These are phyloP conservation scores for Biscutella auriculata DNA, from an alignment of 441 rosid species.

Conservation along the genomic window DNA sequence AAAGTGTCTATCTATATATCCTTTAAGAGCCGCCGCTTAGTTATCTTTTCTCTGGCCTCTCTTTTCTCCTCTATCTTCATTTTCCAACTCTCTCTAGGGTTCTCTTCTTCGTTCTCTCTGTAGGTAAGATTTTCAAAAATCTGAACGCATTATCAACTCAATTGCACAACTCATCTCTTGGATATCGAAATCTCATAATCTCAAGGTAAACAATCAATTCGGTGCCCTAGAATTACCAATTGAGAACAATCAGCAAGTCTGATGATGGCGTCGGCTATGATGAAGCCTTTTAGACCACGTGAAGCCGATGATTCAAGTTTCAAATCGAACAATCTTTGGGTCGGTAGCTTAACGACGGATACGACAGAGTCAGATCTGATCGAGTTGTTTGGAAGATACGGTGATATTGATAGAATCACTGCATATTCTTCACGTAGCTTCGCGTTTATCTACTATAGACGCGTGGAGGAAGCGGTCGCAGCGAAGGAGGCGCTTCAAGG, in stretches of 20 bases:
- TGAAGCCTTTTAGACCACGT: constrained; percentile 24
- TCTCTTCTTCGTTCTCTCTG: no score
- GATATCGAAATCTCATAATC: no score
- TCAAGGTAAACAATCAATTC: neutral
- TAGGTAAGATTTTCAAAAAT: no score
- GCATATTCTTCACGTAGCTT: constrained; percentile 53
- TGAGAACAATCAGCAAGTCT: neutral
- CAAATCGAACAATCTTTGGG: constrained; percentile 75
- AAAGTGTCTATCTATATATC: no score
- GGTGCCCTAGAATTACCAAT: neutral
- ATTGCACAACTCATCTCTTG: no score
- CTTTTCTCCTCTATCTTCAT: no score
- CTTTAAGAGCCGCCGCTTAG: no score
- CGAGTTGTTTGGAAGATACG: constrained; percentile 43
- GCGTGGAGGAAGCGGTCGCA: constrained; percentile 54
- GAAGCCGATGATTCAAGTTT: constrained; percentile 23
- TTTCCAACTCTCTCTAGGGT: no score
- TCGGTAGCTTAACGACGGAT: constrained; percentile 46
- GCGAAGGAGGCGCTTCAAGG: constrained; percentile 73
- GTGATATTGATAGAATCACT: constrained; percentile 51
- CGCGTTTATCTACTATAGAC: constrained; percentile 65
- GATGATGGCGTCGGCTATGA: constrained; percentile 30
- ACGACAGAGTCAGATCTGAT: constrained; percentile 49
- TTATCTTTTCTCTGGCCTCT: no score
- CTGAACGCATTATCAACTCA: no score